These are phyloP conservation scores for Sporormia fimetaria DNA, from an alignment of 495 filamentous ascomycete species.

Conservation along the genomic window DNA sequence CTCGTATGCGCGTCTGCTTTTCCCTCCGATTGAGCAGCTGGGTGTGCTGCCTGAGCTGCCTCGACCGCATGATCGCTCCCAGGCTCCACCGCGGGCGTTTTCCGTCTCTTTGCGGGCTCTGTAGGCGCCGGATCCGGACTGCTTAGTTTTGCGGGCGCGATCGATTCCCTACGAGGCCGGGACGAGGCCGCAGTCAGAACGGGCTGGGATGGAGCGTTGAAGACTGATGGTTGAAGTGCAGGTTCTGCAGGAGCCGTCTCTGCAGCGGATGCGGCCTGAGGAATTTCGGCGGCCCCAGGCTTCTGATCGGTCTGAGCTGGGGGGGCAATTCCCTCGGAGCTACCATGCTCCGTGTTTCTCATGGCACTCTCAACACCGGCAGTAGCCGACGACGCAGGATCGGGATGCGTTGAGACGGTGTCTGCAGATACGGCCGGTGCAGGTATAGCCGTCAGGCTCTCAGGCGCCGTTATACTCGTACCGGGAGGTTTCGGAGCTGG, in stretches of 20 bases:
- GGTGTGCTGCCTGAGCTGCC: not conserved
- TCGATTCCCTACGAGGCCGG: constrained; percentile 17
- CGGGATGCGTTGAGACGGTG: no score
- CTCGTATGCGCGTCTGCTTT: not conserved
- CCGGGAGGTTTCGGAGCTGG: constrained; percentile 5
- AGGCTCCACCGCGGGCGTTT: constrained; percentile 12
- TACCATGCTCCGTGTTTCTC: no score
- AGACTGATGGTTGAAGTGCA: not conserved
- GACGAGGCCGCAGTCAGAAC: constrained; percentile 18
- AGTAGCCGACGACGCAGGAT: no score
- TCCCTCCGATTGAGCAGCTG: not conserved
- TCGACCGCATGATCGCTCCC: no score
- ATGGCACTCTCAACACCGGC: no score
- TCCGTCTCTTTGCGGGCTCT: constrained; percentile 4
- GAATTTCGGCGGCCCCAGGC: no score
- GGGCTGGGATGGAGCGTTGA: constrained; percentile 2
- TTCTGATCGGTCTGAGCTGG: no score
- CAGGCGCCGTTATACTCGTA: not conserved
- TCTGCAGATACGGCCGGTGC: constrained; percentile 5
- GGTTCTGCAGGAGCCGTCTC: constrained; percentile 2
- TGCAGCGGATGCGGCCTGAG: no score
- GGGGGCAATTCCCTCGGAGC: no score
- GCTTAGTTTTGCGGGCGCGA: constrained; percentile 10
- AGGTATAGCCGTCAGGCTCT: not conserved
- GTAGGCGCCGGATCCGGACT: constrained; percentile 1